Base-by-base conservation (phyloP, 176 grass and related monocot species). In the Ensete glaucum region DNA sequence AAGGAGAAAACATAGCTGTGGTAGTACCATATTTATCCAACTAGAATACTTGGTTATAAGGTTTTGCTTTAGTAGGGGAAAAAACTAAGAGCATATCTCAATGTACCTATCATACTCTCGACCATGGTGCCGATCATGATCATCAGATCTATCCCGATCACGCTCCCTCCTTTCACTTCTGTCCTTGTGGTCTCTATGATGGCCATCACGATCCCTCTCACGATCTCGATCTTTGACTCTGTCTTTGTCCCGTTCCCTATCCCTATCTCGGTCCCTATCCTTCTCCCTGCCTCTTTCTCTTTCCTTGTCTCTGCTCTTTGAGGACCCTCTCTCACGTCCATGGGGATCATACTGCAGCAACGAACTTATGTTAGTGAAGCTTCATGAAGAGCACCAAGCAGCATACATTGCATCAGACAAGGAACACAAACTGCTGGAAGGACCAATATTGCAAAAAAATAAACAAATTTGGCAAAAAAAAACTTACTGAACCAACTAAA, bases 251-350 rank as follows among this genome's bases (percentile, higher is more conserved):
- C 87, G 85, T 22, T 87, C 92, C 63, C 83, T 88, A 23, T 92
- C 92, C 50, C 86, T 82, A 9, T 87, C 86, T 9, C 73, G 78
- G 51, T 90, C 91, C 54, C 77, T 86, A 12, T 91, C 85, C 64
- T 80, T 96, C 23, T 86, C 81, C 78, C 78, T 89, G 1, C 78
- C 85, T 2, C 77, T 78, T 16, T 85, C 92, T 62, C 79, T 88
- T 20, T 88, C 92, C 81, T 72, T 92, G 78, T 88, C 92, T 77
- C 89, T 86, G 34, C 85, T 92, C 48, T 92, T 96, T 0, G 89
- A 92, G 53, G 87, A 89, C n/a, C 89, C 76, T 50, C 85, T 85
- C 76, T 92, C 87, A 11, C 24, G 62, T 24, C 24, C 62, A 7
- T 79, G 78, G 11, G 82, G 73, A 19, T 88, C 83, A 0, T 69